Evolutionary conservation across 2,329 filamentous ascomycete species (phyloP).

Genomic region (Pseudophaeomoniella oleicola): DNA sequence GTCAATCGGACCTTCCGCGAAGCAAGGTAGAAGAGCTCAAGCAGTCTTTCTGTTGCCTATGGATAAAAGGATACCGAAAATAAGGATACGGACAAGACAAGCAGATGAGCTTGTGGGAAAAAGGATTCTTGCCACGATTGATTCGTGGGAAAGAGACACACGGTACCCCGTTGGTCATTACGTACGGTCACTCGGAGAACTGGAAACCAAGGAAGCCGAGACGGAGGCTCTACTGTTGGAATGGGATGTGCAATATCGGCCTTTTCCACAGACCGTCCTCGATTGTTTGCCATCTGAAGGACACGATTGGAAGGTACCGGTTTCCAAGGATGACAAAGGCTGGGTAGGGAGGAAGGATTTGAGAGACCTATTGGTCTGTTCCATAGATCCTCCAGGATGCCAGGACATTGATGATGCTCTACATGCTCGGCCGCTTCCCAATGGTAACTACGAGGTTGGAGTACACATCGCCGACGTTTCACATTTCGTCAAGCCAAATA

Average conservation of each 20-base stretch:
- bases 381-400: slow-evolving; percentile 89
- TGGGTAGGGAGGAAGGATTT: slow-evolving; percentile 80
- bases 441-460: slow-evolving; percentile 90
- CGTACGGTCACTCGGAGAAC: slow-evolving; percentile 76
- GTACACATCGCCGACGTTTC: slow-evolving; percentile 99
- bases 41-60: slow-evolving; percentile 92
- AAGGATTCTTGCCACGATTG: slow-evolving; percentile 81
- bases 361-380: slow-evolving; percentile 77
- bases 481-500: slow-evolving; percentile 93
- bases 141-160: slow-evolving; percentile 88
- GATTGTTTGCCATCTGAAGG: slow-evolving; percentile 86
- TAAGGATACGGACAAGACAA: slow-evolving; percentile 80
- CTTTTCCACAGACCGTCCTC: slow-evolving; percentile 88
- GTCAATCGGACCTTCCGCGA: slow-evolving; percentile 58
- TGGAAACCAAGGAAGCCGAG: slow-evolving; percentile 95
- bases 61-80: slow-evolving; percentile 97
- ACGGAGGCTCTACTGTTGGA: slow-evolving; percentile 89
- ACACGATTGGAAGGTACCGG: slow-evolving; percentile 84
- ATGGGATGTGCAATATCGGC: slow-evolving; percentile 94
- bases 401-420: slow-evolving; percentile 97
- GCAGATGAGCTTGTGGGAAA: slow-evolving; percentile 80
- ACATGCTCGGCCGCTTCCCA: slow-evolving; percentile 69
- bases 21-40: slow-evolving; percentile 71
- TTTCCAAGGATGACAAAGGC: slow-evolving; percentile 62
- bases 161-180: slow-evolving; percentile 89